Evolutionary conservation across 192 early-diverging fungal species (phyloP).

Genomic region (Podila verticillata): DNA sequence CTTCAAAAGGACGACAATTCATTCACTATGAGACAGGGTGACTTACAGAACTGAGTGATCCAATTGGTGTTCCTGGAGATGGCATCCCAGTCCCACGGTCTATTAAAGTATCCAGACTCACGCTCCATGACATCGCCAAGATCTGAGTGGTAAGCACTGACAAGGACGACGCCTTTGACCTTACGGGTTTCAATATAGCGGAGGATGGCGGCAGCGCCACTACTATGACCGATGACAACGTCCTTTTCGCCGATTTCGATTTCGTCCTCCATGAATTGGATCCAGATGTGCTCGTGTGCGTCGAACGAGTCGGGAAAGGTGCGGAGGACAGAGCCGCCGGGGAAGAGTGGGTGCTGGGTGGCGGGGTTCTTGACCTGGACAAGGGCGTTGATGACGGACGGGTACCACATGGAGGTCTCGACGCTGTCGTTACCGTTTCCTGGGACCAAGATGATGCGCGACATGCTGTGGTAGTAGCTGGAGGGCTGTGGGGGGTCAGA

Average conservation of each 20-base stretch:
- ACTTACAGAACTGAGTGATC: conserved; percentile 50
- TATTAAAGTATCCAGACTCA: conserved; percentile 52
- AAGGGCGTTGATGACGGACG: conserved; percentile 36
- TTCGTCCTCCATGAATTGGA: conserved; percentile 40
- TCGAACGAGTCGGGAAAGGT: conserved; percentile 52
- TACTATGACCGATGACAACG: conserved; percentile 52
- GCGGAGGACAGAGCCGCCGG: conserved; percentile 28
- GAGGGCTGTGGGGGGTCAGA: not conserved
- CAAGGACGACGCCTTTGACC: conserved; percentile 51
- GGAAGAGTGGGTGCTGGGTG: conserved; percentile 32
- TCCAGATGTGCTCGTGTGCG: conserved; percentile 51
- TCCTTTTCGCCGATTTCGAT: conserved; percentile 29
- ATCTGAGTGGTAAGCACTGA: conserved; percentile 53
- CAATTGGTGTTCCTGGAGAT: conserved; percentile 42
- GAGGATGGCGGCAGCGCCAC: conserved; percentile 45
- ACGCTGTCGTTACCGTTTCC: conserved; percentile 51
- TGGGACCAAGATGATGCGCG: conserved; percentile 48
- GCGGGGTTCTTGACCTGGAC: conserved; percentile 12
- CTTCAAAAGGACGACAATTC: not conserved
- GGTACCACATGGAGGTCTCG: conserved; percentile 53
- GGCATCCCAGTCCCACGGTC: conserved; percentile 52
- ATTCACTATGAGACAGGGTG: too few species aligned
- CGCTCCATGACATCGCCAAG: conserved; percentile 38
- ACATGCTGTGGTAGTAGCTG: conserved; percentile 5
- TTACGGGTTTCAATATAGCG: conserved; percentile 45